Base-by-base conservation (phyloP, 2,329 filamentous ascomycete genomes). In the Neonectria hederae region DNA sequence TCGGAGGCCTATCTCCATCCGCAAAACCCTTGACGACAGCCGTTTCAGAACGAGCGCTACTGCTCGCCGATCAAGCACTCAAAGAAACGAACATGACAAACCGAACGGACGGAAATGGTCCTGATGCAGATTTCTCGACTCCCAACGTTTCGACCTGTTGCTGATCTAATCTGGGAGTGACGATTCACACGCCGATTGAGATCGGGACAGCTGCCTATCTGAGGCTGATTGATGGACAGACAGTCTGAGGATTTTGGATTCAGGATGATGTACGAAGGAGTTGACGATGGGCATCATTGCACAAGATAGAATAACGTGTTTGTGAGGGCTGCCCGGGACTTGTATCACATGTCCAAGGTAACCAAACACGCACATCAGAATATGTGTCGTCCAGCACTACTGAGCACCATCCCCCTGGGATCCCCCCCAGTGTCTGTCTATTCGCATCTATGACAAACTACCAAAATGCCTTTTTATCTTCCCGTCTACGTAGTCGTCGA, bases 341-440 rank as follows among this genome's bases (percentile, higher is more conserved):
- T n/a, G 26, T 22, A 26, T 22, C 22, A 45, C 19, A 26, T 17
- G 43, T 24, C 21, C 43, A 26, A 26, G 13, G 40, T 11, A 8
- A 22, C 42, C 17, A 8, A 8, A 46, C n/a, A n/a, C 26, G 45
- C 45, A n/a, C 17, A 26, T 48, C 8, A n/a, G 14, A n/a, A 28
- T 14, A 28, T 30, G 17, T 5, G 17, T 5, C 17, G 9, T 49
- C 17, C 24, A 49, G 32, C 5, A 35, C 32, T 35, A 11, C 17
- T 6, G 45, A 49, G 32, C 5, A 35, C 32, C 17, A 11, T 35
- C 13, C 35, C 35, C 35, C 35, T 38, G 35, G 35, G 35, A 2
- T 32, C 42, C 17, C 22, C 43, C 28, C 30, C 57, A 49, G 54
- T 30, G 40, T 60, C 57, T 28, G 10, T n/a, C n/a, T 60, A 60